phyloP scores from a whole-genome alignment of 1,284 basidiomycete genomes.

The Microstroma glucosiphilum region DNA sequence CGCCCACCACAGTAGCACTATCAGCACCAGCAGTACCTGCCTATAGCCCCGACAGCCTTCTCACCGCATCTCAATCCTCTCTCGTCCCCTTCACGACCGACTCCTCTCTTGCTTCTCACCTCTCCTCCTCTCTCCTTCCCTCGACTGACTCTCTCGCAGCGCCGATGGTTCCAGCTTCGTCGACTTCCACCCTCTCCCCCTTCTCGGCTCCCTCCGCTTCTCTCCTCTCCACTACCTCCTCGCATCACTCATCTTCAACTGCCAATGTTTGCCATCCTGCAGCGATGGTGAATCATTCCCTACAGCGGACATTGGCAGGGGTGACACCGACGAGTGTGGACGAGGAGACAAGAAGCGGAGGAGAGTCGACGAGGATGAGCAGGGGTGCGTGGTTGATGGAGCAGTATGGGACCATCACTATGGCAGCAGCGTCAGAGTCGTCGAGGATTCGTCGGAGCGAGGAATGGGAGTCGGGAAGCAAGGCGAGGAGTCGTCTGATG shows the following conservation, averaged over 20 bases:
- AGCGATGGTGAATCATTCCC: constrained; percentile 4
- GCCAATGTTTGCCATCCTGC: constrained; percentile 4
- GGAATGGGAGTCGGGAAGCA: not conserved
- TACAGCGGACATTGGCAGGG: not conserved
- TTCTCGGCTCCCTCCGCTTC: constrained; percentile 15
- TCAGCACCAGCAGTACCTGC: not conserved
- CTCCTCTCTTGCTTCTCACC: constrained; percentile 2
- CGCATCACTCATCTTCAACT: not conserved
- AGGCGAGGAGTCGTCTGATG: not conserved
- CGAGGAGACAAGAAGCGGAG: constrained; percentile 2
- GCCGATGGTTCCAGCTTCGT: no score
- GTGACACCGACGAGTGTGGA: not conserved
- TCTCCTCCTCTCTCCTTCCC: not conserved
- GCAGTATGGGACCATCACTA: not conserved
- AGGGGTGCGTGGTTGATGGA: no score
- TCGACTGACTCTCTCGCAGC: not conserved
- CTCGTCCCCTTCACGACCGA: not conserved
- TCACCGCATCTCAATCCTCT: not conserved
- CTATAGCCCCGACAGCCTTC: not conserved
- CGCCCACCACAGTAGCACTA: not conserved
- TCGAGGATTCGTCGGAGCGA: not conserved
- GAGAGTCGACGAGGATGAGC: not conserved
- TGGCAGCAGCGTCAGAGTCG: constrained; percentile 4
- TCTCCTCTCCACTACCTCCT: constrained; percentile 13
- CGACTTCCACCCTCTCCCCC: constrained; percentile 5